Conservation (phyloP, 257 asterid species). For the Gynochthodes officinalis region DNA sequence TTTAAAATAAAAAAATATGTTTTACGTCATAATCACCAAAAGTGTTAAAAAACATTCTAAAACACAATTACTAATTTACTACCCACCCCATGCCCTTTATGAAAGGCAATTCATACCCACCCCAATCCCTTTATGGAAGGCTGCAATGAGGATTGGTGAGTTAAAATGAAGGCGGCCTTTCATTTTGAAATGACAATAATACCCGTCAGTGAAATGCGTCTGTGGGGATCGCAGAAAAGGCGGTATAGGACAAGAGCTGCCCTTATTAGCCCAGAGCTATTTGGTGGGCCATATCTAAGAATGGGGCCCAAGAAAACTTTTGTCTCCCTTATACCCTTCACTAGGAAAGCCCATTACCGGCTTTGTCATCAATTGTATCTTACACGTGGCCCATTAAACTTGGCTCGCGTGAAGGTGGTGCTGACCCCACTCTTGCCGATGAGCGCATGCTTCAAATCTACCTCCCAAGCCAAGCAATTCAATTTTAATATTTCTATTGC, state of each 20-base stretch:
- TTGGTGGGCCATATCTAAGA: conserved; percentile 19
- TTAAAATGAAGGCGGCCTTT: no score
- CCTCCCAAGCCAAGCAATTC: neutral
- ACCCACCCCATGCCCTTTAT: no score
- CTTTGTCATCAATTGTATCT: conserved; percentile 12
- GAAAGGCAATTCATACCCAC: no score
- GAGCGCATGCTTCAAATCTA: conserved; percentile 8
- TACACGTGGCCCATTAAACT: conserved; percentile 25
- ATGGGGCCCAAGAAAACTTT: conserved; percentile 20
- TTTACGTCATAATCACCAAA: no score
- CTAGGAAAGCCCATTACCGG: conserved; percentile 4
- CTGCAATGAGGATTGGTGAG: neutral
- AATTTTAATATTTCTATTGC: no score
- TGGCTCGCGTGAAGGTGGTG: conserved; percentile 30
- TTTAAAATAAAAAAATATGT: no score
- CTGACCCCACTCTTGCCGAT: conserved; percentile 22
- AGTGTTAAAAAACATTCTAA: no score
- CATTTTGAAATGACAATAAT: neutral
- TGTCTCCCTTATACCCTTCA: conserved; percentile 36
- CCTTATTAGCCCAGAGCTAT: conserved; percentile 10
- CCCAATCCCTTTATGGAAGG: neutral
- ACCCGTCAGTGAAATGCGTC: neutral
- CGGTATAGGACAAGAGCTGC: neutral
- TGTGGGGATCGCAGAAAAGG: neutral
- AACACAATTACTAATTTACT: no score